These are phyloP conservation scores for Volvox reticuliferus DNA, from an alignment of 139 green algal genomes.

Conservation along the genomic window DNA sequence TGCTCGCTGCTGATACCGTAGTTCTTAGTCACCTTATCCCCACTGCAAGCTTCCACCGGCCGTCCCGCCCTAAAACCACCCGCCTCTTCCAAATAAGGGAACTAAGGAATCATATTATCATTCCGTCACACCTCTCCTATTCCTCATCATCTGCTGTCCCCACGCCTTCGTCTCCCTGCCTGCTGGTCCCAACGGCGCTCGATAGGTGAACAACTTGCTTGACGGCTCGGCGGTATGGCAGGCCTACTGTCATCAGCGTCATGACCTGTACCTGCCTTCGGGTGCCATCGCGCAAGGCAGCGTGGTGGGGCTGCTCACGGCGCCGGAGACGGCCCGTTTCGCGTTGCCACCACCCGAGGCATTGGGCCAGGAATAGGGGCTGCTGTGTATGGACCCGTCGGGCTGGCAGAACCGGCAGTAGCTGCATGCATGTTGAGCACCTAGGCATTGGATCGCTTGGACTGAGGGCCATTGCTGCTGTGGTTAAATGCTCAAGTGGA, in stretches of 20 bases:
- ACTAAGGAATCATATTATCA: too few species aligned
- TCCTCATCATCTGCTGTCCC: background rate
- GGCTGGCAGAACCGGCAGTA: background rate
- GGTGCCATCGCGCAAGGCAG: slow-evolving; percentile 63
- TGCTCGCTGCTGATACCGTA: too few species aligned
- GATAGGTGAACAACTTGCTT: slow-evolving; percentile 64
- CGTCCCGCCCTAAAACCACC: slow-evolving; percentile 35
- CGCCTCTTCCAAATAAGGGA: slow-evolving; percentile 61
- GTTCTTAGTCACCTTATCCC: too few species aligned
- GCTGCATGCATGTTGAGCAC: background rate
- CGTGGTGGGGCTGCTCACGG: slow-evolving; percentile 81
- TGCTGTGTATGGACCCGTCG: background rate
- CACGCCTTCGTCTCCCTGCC: background rate
- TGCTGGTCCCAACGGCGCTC: too few species aligned
- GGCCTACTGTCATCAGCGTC: slow-evolving; percentile 81
- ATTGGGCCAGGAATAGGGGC: slow-evolving; percentile 3
- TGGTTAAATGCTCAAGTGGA: too few species aligned
- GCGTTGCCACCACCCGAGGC: slow-evolving; percentile 77
- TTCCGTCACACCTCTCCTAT: background rate
- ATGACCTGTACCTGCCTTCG: slow-evolving; percentile 91
- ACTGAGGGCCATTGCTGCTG: too few species aligned
- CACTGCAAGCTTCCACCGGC: too few species aligned
- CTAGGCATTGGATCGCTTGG: too few species aligned
- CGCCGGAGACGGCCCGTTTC: slow-evolving; percentile 66
- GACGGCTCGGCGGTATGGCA: slow-evolving; percentile 78